These are phyloP conservation scores for Poa annua DNA, from an alignment of 176 grass and related monocot genomes.

Conservation along the genomic window DNA sequence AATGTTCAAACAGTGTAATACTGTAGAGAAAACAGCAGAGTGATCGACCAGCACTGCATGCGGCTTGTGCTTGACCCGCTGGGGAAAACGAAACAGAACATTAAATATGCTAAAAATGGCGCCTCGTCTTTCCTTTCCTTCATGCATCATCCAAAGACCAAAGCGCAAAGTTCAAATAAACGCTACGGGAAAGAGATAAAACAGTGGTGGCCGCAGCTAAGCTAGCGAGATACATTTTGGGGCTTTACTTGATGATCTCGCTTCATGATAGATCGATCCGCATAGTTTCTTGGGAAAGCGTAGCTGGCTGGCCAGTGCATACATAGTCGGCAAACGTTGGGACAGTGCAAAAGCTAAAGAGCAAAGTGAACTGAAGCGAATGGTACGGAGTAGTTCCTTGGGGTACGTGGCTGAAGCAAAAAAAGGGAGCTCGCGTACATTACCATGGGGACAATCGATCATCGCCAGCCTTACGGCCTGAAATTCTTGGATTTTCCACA, in stretches of 20 bases:
- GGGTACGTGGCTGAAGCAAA: not conserved
- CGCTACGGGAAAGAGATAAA: not conserved
- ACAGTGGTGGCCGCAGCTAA: not conserved
- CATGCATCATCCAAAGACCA: not conserved
- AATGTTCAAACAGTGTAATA: not conserved
- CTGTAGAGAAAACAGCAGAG: not conserved
- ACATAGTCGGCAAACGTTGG: conserved; percentile 5
- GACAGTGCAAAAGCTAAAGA: conserved; percentile 49
- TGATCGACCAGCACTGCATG: not conserved
- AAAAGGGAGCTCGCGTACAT: not conserved
- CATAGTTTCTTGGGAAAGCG: conserved; percentile 55
- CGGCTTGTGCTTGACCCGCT: conserved; percentile 28
- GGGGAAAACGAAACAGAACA: not conserved
- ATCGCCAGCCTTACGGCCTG: too few relatives aligned
- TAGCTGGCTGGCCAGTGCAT: not conserved
- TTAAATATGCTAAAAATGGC: conserved; percentile 14
- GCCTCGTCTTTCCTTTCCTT: not conserved
- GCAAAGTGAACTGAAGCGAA: conserved; percentile 46
- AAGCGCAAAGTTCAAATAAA: not conserved
- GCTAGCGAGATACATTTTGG: not conserved
- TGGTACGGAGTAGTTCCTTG: conserved; percentile 41
- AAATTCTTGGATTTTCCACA: too few relatives aligned
- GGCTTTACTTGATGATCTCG: conserved; percentile 31
- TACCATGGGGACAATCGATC: not conserved
- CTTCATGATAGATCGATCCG: not conserved